These are phyloP conservation scores for Datura wrightii DNA, from an alignment of 257 asterid species.

Conservation along the genomic window DNA sequence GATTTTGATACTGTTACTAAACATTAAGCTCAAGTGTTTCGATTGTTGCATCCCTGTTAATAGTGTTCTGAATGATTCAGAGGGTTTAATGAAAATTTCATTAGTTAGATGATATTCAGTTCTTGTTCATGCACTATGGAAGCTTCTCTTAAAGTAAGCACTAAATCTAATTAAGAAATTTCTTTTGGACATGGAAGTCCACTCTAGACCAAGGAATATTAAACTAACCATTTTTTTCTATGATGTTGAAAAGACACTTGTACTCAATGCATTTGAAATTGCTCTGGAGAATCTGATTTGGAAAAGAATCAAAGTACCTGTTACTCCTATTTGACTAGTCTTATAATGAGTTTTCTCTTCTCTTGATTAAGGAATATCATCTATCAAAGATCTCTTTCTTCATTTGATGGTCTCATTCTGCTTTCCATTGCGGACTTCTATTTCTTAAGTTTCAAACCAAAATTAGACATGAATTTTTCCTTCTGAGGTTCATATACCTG, in stretches of 20 bases:
- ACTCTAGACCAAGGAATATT: neutral
- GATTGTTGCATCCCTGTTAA: no score
- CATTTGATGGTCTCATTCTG: neutral
- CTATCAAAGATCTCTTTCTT: neutral
- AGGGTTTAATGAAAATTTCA: no score
- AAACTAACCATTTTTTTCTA: neutral
- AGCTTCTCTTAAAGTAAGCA: constrained; percentile 19
- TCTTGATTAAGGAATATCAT: neutral
- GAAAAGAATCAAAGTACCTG: neutral
- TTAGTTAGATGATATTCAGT: no score
- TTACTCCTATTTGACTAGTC: neutral
- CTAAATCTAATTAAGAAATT: neutral
- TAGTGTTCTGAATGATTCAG: no score
- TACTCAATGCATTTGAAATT: neutral
- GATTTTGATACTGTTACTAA: neutral
- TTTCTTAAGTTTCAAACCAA: neutral
- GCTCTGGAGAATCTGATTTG: constrained; percentile 10
- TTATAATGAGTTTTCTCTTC: neutral
- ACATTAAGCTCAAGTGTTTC: no score
- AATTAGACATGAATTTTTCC: neutral
- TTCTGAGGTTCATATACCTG: neutral
- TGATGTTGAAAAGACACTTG: neutral
- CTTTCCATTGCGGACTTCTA: neutral
- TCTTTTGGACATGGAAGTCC: constrained; percentile 13
- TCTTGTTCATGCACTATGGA: neutral